Base-by-base conservation (phyloP, 2,329 filamentous ascomycete genomes). In the Pezicula neosporulosa region DNA sequence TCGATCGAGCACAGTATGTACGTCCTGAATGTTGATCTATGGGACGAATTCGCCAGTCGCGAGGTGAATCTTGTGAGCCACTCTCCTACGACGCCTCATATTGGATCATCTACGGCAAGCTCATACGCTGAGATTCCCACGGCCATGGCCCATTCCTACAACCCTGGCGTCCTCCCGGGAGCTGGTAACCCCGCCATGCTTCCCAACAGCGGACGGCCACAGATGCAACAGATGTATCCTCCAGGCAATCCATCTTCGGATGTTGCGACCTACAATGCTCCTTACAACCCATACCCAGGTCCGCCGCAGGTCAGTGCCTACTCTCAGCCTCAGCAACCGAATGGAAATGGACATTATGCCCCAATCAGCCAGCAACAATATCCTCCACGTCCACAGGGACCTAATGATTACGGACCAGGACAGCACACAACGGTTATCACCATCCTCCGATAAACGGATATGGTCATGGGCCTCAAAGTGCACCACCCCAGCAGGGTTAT, bases 41-140 rank as follows among this genome's bases (percentile, higher is more conserved):
- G 83, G 82, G 79, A 82, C 57, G 76, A 77, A 33, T 76, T 82
- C 47, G 83, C 77, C 16, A 70, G 70, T 13, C 74, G 73, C 50
- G 85, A 88, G 69, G 84, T 87, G 60, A 89, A 89, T 58, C 74
- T 88, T 18, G 85, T 89, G 49, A 77, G 82, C 51, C 82, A 87
- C 54, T 83, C 81, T 12, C 77, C 77, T 44, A 80, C 78, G 16
- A 82, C 82, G 3, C 89, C 90, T 1, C 90, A 89, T 13, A 96
- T 96, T 62, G 89, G 86, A 3, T 87, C 88, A 4, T 89, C 89
- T 8, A 88, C 87, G 8, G 86, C 87, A 4, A 88, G 87, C 6
- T 90, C 90, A 1, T 96, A 89, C 64, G 83, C 84, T 38, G 82
- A 77, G 52, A 76, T 74, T 3, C 48, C 53, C 24, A 63, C 70